A percentile compares a stretch with the other conserved stretches of the same genome.
Conservation (phyloP, 768 basidiomycete genomes). For the Krasilnikovozyma curviuscula region DNA sequence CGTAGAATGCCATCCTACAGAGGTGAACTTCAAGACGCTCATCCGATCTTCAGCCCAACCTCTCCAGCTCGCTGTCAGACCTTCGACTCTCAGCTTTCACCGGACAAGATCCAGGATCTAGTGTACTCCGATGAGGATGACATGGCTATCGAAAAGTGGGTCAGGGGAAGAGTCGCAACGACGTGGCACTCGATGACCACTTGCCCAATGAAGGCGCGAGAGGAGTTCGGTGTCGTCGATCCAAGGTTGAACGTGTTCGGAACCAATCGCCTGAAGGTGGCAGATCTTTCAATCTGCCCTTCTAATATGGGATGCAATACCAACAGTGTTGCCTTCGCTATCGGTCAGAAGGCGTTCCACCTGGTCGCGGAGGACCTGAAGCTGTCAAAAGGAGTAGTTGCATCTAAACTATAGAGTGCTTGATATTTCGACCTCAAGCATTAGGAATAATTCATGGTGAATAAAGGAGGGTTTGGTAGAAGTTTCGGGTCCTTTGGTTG, state of each 20-base stretch:
- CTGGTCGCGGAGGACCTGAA: conserved; percentile 46
- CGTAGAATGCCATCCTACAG: conserved; percentile 53
- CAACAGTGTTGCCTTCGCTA: conserved; percentile 48
- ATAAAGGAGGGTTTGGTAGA: no score
- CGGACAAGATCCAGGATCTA: conserved; percentile 44
- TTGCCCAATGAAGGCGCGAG: conserved; percentile 41
- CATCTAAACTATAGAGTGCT: no score
- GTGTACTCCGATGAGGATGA: conserved; percentile 47
- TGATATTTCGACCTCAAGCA: no score
- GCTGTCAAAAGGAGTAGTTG: no score
- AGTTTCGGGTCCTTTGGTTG: no score
- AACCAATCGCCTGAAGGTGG: conserved; percentile 46
- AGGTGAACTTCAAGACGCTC: conserved; percentile 51
- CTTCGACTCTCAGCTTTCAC: no score
- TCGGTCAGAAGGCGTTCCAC: conserved; percentile 50
- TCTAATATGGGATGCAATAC: conserved; percentile 39
- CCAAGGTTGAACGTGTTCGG: conserved; percentile 43
- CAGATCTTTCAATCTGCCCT: conserved; percentile 53
- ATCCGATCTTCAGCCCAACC: conserved; percentile 53
- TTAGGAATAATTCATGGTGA: no score
- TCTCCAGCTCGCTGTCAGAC: no score
- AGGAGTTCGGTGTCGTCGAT: conserved; percentile 49
- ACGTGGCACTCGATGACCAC: conserved; percentile 53
- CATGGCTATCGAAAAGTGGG: conserved; percentile 52
- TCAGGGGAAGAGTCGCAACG: conserved; percentile 52